phyloP scores from a whole-genome alignment of 306 rosid genomes.

The Medicago lupulina region DNA sequence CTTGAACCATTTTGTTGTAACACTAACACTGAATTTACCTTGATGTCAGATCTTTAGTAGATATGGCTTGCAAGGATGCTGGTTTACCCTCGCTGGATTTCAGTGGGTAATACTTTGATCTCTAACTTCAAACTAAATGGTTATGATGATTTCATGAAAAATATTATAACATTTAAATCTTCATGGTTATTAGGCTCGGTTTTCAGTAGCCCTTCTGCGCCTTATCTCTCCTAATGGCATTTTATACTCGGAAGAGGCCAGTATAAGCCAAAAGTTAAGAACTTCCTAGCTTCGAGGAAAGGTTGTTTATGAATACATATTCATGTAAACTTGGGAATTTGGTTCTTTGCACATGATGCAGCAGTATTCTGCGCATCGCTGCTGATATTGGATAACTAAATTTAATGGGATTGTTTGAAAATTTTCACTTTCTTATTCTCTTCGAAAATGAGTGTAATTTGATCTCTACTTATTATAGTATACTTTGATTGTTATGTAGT shows the following conservation, averaged over 20 bases:
- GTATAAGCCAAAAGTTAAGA: conserved; percentile 49
- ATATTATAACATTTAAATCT: conserved; percentile 30
- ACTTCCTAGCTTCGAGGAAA: conserved; percentile 39
- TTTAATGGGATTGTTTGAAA: neutral
- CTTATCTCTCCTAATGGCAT: conserved; percentile 63
- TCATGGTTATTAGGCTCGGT: conserved; percentile 50
- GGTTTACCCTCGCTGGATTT: conserved; percentile 73
- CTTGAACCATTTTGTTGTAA: conserved; percentile 31
- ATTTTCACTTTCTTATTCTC: neutral
- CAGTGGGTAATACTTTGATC: conserved; percentile 71
- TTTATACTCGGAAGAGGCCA: conserved; percentile 53
- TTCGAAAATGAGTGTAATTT: neutral
- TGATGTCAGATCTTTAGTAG: conserved; percentile 57
- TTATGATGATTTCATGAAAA: conserved; percentile 7
- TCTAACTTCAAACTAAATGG: neutral
- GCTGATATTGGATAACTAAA: neutral
- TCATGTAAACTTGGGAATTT: neutral
- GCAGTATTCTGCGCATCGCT: neutral
- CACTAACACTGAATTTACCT: conserved; percentile 13
- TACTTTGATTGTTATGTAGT: neutral
- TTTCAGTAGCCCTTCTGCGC: conserved; percentile 62
- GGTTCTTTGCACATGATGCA: neutral
- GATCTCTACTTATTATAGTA: neutral
- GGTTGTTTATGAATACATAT: neutral
- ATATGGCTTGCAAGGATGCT: conserved; percentile 71